phyloP scores from a whole-genome alignment of 495 filamentous ascomycete species.

The Aspergillus egyptiacus region DNA sequence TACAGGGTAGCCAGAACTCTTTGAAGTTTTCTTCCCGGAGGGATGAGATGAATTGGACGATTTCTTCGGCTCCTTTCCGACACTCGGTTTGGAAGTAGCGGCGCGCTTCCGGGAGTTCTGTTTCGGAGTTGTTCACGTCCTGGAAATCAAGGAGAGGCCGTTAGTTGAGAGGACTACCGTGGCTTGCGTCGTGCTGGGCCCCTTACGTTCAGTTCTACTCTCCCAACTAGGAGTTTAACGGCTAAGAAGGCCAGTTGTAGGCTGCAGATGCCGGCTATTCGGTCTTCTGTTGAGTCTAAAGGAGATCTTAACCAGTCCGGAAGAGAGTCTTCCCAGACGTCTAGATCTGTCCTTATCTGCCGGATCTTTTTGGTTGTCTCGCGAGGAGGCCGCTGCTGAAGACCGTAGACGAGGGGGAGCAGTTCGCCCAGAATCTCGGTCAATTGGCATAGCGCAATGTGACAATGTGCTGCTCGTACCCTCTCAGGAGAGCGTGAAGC shows the following conservation, averaged over 20 bases:
- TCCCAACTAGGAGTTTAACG: constrained; percentile 46
- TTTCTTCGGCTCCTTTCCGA: constrained; percentile 45
- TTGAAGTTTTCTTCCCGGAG: constrained; percentile 39
- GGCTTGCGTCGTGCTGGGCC: neutral
- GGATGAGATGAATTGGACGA: constrained; percentile 47
- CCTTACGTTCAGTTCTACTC: constrained; percentile 46
- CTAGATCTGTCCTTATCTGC: constrained; percentile 41
- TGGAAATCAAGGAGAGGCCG: constrained; percentile 10
- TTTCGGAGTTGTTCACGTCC: constrained; percentile 42
- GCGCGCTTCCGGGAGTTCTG: constrained; percentile 39
- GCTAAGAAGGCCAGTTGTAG: constrained; percentile 47
- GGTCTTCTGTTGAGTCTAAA: constrained; percentile 23
- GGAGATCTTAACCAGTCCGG: constrained; percentile 39
- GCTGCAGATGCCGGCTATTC: constrained; percentile 42
- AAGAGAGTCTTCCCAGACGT: constrained; percentile 43
- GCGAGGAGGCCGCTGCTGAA: constrained; percentile 36
- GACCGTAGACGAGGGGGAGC: constrained; percentile 45
- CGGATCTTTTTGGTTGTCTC: constrained; percentile 38
- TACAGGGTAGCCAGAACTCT: constrained; percentile 48
- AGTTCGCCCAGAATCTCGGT: constrained; percentile 49
- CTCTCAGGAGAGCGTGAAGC: constrained; percentile 35
- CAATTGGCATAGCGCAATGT: constrained; percentile 46
- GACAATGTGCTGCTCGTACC: constrained; percentile 42
- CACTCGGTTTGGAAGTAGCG: constrained; percentile 47
- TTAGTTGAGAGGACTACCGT: constrained; percentile 1